Base-by-base conservation (phyloP, 2,329 filamentous ascomycete genomes). In the Aplosporella prunicola region DNA sequence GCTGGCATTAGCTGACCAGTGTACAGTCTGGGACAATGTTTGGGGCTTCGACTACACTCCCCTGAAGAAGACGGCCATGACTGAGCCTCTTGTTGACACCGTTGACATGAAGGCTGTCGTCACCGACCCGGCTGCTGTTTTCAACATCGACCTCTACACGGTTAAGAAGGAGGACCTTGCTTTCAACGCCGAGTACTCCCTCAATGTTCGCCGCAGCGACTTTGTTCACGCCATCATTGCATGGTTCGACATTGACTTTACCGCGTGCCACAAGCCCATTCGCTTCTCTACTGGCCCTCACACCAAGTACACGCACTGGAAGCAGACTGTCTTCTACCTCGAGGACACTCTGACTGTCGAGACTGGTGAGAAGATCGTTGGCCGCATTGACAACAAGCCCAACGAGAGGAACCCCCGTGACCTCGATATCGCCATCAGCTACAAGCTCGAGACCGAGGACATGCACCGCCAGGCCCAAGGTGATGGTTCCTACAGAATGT, bases 261-360 rank as follows among this genome's bases (percentile, higher is more conserved):
- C 84, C 35, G 88, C 87, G 42, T 96, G 91, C 75, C 91, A 98
- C 75, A 96, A 96, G 75, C 84, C 87, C 20, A 87, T 98, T 57
- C 78, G 80, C 56, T 98, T 98, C 74, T 93, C 85, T 37, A 98
- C 91, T 13, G 91, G 91, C 15, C 91, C 91, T 18, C 91, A 96
- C 67, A 93, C 89, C 52, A 96, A 95, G 69, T 96, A 96, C 69
- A 98, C 91, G 13, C 91, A 98, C 74, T 98, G 91, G 91, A 98
- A 98, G 71, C 91, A 98, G 71, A 98, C 91, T 9, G 91, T 98
- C 45, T 96, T 98, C 69, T 98, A 98, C 68, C 72, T 98, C 46
- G 78, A 83, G 55, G 88, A 98, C 50, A 84, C 94, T 22, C 69
- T 98, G 47, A 96, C 88, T 13, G 87, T 94, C 24, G 81, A 93